Evolutionary conservation across 2,329 filamentous ascomycete species (phyloP).

Genomic region (Cladorrhinum sp.): DNA sequence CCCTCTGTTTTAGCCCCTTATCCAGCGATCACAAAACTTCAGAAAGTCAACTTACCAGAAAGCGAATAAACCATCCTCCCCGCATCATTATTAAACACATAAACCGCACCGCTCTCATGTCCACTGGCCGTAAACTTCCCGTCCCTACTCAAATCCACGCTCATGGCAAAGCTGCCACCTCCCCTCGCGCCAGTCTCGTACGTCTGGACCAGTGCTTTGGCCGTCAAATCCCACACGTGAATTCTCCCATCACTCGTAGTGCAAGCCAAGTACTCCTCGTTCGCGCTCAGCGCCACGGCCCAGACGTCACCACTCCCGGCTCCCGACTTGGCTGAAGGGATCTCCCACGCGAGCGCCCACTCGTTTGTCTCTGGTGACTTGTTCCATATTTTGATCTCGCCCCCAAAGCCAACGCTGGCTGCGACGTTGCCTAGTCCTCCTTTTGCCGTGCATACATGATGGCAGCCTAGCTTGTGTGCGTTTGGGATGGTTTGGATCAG

Average conservation of each 20-base stretch:
- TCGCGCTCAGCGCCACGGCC: slow-evolving; percentile 80
- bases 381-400: slow-evolving; percentile 82
- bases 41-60: slow-evolving; percentile 62
- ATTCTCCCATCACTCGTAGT: slow-evolving; percentile 85
- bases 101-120: slow-evolving; percentile 87
- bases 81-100: slow-evolving; percentile 92
- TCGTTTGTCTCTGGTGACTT: slow-evolving; percentile 49
- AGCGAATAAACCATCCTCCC: slow-evolving; percentile 82
- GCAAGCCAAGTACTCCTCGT: slow-evolving; percentile 80
- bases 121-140: slow-evolving; percentile 86
- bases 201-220: slow-evolving; percentile 54
- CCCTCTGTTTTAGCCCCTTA: too few relatives aligned
- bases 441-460: slow-evolving; percentile 73
- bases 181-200: slow-evolving; percentile 68
- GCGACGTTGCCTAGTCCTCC: slow-evolving; percentile 63
- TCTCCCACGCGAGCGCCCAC: slow-evolving; percentile 48
- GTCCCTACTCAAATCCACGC: slow-evolving; percentile 75
- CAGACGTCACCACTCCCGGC: slow-evolving; percentile 57
- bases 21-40: too few relatives aligned
- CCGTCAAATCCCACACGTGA: slow-evolving; percentile 76
- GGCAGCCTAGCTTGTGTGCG: slow-evolving; percentile 85
- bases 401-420: slow-evolving; percentile 83
- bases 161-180: slow-evolving; percentile 72
- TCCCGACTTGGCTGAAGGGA: slow-evolving; percentile 34
- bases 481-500: slow-evolving; percentile 74